Percentiles rank a stretch among this genome's conserved stretches.
Evolutionary conservation across 345 rosid genomes (phyloP).

Genomic region (Syzygium aromaticum): DNA sequence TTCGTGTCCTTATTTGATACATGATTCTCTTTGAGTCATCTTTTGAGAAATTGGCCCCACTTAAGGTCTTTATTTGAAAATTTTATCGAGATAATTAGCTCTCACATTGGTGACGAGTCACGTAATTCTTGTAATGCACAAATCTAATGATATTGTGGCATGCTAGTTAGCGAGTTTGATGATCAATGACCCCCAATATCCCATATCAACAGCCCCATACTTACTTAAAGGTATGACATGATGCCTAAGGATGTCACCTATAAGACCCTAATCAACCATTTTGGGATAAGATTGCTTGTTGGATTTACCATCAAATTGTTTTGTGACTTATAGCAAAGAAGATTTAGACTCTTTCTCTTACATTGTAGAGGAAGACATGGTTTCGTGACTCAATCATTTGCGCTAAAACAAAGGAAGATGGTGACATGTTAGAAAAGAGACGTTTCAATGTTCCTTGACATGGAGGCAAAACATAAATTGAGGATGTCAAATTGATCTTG

Average conservation of each 20-base stretch:
- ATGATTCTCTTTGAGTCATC: background rate
- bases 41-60: background rate
- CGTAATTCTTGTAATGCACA: background rate
- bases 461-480: background rate
- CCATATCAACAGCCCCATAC: background rate
- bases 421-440: background rate
- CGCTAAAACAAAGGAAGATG: background rate
- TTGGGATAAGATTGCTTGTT: background rate
- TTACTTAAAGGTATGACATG: background rate
- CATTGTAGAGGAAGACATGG: background rate
- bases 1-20: background rate
- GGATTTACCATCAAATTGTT: background rate
- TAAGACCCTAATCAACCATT: background rate
- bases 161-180: background rate
- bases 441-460: background rate
- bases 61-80: background rate
- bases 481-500: background rate
- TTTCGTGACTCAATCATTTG: background rate
- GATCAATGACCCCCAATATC: background rate
- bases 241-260: background rate
- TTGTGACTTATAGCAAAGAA: background rate
- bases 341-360: background rate
- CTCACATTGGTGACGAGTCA: background rate
- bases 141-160: background rate
- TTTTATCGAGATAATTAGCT: background rate